Base-by-base conservation (phyloP, 331 rosid genomes). In the Phaseolus coccineus region DNA sequence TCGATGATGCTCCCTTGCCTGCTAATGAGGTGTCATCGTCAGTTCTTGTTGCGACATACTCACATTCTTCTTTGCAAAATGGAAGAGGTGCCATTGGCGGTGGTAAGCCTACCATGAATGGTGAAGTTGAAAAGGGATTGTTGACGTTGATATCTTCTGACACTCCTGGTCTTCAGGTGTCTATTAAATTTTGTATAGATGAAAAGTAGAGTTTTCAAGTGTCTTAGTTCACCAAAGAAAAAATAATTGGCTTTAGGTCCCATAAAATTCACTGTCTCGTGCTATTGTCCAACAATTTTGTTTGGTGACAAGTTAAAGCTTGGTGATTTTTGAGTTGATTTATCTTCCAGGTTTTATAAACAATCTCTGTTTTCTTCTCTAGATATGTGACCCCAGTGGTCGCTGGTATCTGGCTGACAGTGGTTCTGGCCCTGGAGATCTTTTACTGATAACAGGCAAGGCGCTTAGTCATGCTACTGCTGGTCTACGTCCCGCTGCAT, bases 321-420 rank as follows among this genome's bases (percentile, higher is more conserved):
- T 76, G 15, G 27, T 74, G 16, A 51, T 2, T 47, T 61, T 22
- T 44, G 6, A 27, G 16, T 66, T 77, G 59, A 46, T 37, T 53
- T 50, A 70, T 35, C 39, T 44, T 65, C 10, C 47, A 71, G 25
- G 40, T 70, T 57, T 57, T 72, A 42, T 65, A 25, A 64, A 40
- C 48, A 35, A 15, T 61, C 77, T 77, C 77, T 75, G 59, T 79
- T 77, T 68, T 82, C 80, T 73, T 84, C 76, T 62, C 40, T 76
- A 96, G 99, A 93, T 93, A 59, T 87, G 96, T 89, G 99, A 96
- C 78, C 94, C 96, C 65, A 93, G 85, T 63, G 98, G 99, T 77
- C 96, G 93, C 74, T 96, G 99, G 99, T 93, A 91, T 85, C 80
- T 87, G 82, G 98, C 98, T 61, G 99, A 96, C 83, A 67, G 80